Base-by-base conservation (phyloP, 768 basidiomycete genomes). In the Russula griseocarnosa region DNA sequence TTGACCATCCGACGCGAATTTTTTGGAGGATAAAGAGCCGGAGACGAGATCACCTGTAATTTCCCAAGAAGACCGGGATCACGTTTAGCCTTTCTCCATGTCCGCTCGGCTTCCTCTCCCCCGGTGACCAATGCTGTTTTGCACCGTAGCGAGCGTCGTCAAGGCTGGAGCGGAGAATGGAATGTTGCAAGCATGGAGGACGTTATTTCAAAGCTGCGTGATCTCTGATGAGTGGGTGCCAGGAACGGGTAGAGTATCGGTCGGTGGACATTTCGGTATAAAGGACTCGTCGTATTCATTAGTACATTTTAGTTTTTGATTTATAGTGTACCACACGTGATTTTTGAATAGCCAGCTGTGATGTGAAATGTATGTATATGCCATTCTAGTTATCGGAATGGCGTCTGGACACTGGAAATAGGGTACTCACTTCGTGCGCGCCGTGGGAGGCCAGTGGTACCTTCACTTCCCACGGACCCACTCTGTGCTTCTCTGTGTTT, bases 91-190 rank as follows among this genome's bases (percentile, higher is more conserved):
- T 42, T 51, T 22, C 40, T 64, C 28, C 46, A 30, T 32, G 30
- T 1, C 3, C 54, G 38, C 24, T 18, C 38, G 5, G 11, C 24
- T 18, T 16, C 55, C 18, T 18, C 53, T 10, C 24, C 38, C 36
- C 58, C 20, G 6, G 46, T 22, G 0, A 44, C 30, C 16, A 3
- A 14, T 5, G 54, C 10, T n/a, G 49, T 60, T 50, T 47, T 55
- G 18, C 66, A 60, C 28, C 68, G 66, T 46, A 58, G 53, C 11
- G 64, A 68, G 61, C 61, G 65, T 24, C 60, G 59, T 30, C 58
- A 63, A 26, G 61, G 69, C 4, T 69, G 68, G 68, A 69, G 63
- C 16, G 64, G 67, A n/a, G 69, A 68, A 55, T 66, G 69, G 69
- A 69, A 69, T 52, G 58, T 51, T 13, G 58, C 28, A 40, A 61